phyloP scores from a whole-genome alignment of 2,329 filamentous ascomycete genomes.

The Coniochaeta ligniaria region DNA sequence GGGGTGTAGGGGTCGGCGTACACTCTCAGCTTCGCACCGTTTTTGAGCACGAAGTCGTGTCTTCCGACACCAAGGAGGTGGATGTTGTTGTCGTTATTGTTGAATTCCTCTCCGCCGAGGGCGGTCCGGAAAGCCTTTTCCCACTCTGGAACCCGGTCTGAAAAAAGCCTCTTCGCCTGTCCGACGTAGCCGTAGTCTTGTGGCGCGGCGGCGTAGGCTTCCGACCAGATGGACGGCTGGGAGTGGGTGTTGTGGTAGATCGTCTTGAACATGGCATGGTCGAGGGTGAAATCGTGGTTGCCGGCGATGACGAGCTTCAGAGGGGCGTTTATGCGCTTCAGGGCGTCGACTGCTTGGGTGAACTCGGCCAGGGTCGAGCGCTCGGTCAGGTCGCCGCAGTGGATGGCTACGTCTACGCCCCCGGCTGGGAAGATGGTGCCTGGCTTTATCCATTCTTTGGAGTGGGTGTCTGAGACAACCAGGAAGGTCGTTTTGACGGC shows the following conservation, averaged over 20 bases:
- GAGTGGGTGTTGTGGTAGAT: too few species aligned
- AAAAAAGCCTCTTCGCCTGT: conserved; percentile 30
- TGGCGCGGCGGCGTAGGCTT: too few species aligned
- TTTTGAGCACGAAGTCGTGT: conserved; percentile 36
- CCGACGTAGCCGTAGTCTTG: conserved; percentile 31
- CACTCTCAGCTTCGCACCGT: conserved; percentile 40
- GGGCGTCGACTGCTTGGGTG: conserved; percentile 28
- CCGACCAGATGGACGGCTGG: too few species aligned
- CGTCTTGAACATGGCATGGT: conserved; percentile 22
- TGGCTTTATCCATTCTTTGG: too few species aligned
- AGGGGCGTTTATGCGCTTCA: conserved; percentile 33
- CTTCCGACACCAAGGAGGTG: conserved; percentile 42
- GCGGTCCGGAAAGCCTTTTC: too few species aligned
- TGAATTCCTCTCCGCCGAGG: too few species aligned
- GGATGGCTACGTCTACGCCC: conserved; percentile 41
- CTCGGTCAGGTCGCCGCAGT: conserved; percentile 45
- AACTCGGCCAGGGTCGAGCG: conserved; percentile 33
- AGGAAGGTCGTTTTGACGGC: too few species aligned
- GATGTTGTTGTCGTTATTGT: too few species aligned
- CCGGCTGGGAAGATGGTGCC: too few species aligned
- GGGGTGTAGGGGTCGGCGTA: conserved; percentile 50
- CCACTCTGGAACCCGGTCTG: too few species aligned
- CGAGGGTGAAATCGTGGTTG: conserved; percentile 43
- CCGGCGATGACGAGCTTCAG: conserved; percentile 48
- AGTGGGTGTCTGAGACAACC: too few species aligned